Evolutionary conservation across 495 filamentous ascomycete species (phyloP).

Genomic region (Sordaria brevicollis): DNA sequence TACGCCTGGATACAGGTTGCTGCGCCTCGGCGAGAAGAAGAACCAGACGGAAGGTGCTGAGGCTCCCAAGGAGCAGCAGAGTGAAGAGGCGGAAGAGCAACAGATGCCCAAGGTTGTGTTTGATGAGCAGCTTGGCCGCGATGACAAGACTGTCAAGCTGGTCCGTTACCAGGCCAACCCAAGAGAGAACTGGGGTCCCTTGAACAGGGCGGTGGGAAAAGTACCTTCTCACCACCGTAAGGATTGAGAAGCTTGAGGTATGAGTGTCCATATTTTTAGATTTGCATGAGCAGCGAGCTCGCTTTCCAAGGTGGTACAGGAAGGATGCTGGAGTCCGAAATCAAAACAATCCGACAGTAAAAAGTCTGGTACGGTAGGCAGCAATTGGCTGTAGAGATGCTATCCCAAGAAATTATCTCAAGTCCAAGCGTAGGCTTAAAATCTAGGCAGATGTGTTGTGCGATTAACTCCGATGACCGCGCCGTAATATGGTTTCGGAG

Average conservation of each 20-base stretch:
- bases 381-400: not conserved
- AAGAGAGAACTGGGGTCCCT: slow-evolving; percentile 83
- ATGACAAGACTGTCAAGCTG: slow-evolving; percentile 50
- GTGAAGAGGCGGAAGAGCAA: slow-evolving; percentile 12
- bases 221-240: not conserved
- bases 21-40: slow-evolving; percentile 24
- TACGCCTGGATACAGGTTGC: slow-evolving; percentile 58
- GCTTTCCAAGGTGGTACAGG: not conserved
- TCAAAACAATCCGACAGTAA: not conserved
- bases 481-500: not conserved
- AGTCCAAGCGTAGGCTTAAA: not conserved
- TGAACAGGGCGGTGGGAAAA: slow-evolving; percentile 58
- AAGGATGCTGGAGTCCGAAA: not conserved
- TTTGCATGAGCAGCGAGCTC: not conserved
- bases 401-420: not conserved
- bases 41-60: slow-evolving; percentile 9
- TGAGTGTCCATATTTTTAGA: not conserved
- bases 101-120: slow-evolving; percentile 59
- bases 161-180: slow-evolving; percentile 86
- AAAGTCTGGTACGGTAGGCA: not conserved
- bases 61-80: slow-evolving; percentile 8
- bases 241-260: not conserved
- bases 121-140: slow-evolving; percentile 66
- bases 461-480: not conserved
- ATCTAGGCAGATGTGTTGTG: not conserved